Base-by-base conservation (phyloP, 108 stramenopile species). In the Schizochytrium sp. region DNA sequence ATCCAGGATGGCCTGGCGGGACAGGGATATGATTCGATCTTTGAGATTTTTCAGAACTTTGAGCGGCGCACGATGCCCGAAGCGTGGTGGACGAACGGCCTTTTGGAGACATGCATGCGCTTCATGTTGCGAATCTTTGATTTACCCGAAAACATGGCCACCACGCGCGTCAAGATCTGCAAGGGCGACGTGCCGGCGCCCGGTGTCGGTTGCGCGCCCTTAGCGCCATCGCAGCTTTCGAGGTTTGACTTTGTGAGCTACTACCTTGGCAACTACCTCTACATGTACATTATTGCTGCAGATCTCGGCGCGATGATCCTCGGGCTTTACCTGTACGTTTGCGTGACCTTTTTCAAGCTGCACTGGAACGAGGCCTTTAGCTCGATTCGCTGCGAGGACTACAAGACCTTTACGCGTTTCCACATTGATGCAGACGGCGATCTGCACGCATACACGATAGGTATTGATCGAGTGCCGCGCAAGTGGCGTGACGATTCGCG, bases 381-480 rank as follows among this genome's bases (percentile, higher is more conserved):
- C 19, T 47, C 76, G 6, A 83, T 83, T 34, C 76, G 76, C 51
- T 53, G 76, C 51, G 48, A 83, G 51, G 76, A 83, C 76, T 83
- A 53, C 76, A 83, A 83, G 51, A 83, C 48, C 45, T 83, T 83
- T 53, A 83, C 53, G 76, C n/a, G 47, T 5, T 58, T 44, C 19
- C 58, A 53, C n/a, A 87, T 93, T 43, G 89, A 90, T 43, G 72
- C 90, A 34, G 87, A 92, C 23, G 94, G 94, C 19, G 94, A 95
- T 45, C 89, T 95, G 19, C 92, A 94, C 72, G 90, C 93, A 12
- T 95, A 90, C 89, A 91, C 90, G 16, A 90, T 95, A 60, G 94
- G 94, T 16, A 72, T 95, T 34, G 89, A 93, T 60, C 91, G 93
- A 23, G 94, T 95, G 28, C 94, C 94, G 63, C 93, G 90, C 57